Conservation (phyloP, 2,329 filamentous ascomycete genomes). For the Fusarium penzigii region DNA sequence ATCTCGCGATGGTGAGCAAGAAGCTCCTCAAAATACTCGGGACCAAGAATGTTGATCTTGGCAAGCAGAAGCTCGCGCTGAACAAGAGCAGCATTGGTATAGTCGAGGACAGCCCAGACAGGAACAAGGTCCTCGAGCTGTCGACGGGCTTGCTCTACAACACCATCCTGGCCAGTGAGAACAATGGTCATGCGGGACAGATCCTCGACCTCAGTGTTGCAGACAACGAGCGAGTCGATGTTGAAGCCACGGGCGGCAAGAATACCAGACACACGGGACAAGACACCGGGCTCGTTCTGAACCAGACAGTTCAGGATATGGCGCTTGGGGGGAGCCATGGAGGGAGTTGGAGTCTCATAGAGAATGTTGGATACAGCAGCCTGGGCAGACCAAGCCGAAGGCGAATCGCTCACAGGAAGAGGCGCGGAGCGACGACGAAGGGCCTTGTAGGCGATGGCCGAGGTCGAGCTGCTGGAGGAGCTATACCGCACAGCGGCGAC, state of each 20-base stretch:
- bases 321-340: conserved; percentile 80
- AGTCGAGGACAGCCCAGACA: conserved; percentile 97
- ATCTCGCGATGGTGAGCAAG: conserved; percentile 96
- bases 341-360: conserved; percentile 92
- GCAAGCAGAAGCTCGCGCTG: conserved; percentile 94
- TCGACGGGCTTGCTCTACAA: conserved; percentile 93
- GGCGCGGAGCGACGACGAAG: conserved; percentile 87
- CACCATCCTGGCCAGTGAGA: conserved; percentile 90
- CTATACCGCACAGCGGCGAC: conserved; percentile 37
- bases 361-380: conserved; percentile 97
- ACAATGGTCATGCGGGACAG: conserved; percentile 99
- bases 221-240: conserved; percentile 97
- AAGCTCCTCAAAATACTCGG: conserved; percentile 97
- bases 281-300: conserved; percentile 96
- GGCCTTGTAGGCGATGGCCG: conserved; percentile 95
- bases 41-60: conserved; percentile 94
- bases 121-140: conserved; percentile 96
- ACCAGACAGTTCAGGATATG: conserved; percentile 98
- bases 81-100: conserved; percentile 87
- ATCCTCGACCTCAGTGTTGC: conserved; percentile 95
- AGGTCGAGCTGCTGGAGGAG: conserved; percentile 68
- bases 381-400: conserved; percentile 83
- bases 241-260: conserved; percentile 96
- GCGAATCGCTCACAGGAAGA: conserved; percentile 74
- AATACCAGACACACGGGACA: conserved; percentile 95